Conservation (phyloP, 2,329 filamentous ascomycete species). For the Tympanopsis confertula region DNA sequence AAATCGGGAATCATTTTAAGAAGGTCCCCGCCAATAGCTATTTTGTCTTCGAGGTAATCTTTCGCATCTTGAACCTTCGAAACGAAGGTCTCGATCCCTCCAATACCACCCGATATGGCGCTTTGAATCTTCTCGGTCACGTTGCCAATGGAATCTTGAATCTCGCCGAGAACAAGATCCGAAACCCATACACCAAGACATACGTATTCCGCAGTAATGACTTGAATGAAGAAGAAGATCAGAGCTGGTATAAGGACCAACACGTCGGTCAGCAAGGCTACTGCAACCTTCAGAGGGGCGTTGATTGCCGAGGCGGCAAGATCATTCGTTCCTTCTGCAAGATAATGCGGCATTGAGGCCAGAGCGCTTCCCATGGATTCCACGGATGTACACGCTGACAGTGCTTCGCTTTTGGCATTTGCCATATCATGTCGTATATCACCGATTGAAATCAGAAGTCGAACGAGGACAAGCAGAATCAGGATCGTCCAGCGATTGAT, state of each 20-base stretch:
- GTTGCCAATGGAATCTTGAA: constrained; percentile 49
- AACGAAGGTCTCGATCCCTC: constrained; percentile 12
- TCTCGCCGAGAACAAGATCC: constrained; percentile 45
- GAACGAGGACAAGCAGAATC: constrained; percentile 71
- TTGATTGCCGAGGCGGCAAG: constrained; percentile 64
- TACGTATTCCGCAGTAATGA: constrained; percentile 79
- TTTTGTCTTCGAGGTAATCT: background rate
- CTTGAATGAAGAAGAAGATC: constrained; percentile 82
- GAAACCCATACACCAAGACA: constrained; percentile 62
- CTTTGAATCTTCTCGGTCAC: constrained; percentile 30
- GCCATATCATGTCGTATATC: constrained; percentile 63
- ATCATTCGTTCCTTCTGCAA: constrained; percentile 78
- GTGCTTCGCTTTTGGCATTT: constrained; percentile 67
- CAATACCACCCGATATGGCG: too few relatives aligned
- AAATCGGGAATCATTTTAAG: too few relatives aligned
- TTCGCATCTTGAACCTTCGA: too few relatives aligned
- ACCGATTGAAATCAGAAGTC: constrained; percentile 65
- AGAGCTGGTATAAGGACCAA: constrained; percentile 75
- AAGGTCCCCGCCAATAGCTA: background rate
- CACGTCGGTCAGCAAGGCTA: constrained; percentile 69
- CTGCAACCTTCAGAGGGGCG: constrained; percentile 56
- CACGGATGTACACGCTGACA: constrained; percentile 81
- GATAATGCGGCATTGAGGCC: constrained; percentile 96
- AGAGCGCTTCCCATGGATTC: constrained; percentile 88
- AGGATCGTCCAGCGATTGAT: constrained; percentile 95